Evolutionary conservation across 371 early-diverging fungal genomes (phyloP).

Genomic region (Zancudomyces culisetae): DNA sequence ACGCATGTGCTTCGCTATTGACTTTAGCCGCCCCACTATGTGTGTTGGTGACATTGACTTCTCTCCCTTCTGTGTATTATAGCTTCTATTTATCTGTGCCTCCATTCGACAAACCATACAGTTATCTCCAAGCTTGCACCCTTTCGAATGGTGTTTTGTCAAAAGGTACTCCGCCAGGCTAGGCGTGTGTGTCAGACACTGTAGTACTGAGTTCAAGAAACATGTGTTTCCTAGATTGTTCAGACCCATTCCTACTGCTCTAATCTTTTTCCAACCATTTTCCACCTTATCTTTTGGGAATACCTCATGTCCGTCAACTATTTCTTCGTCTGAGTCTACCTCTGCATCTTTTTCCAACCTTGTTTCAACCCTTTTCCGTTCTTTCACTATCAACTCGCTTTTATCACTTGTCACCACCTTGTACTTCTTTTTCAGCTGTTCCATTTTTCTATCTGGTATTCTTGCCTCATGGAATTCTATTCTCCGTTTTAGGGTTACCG

Average conservation of each 20-base stretch:
- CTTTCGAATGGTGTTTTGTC: slow-evolving; percentile 27
- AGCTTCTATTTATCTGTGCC: slow-evolving; percentile 20
- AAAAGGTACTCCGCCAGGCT: slow-evolving; percentile 60
- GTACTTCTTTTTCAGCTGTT: slow-evolving; percentile 33
- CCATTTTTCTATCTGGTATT: slow-evolving; percentile 33
- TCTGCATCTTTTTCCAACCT: slow-evolving; percentile 9
- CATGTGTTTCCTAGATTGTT: slow-evolving; percentile 89
- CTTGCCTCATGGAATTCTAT: slow-evolving; percentile 34
- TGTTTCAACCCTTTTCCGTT: neutral
- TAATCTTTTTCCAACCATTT: slow-evolving; percentile 30
- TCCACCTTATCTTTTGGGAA: slow-evolving; percentile 32
- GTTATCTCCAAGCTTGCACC: slow-evolving; percentile 18
- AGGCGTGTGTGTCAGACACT: slow-evolving; percentile 78
- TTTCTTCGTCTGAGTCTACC: slow-evolving; percentile 38
- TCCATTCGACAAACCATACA: slow-evolving; percentile 29
- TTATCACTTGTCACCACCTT: slow-evolving; percentile 20
- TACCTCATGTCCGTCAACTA: slow-evolving; percentile 36
- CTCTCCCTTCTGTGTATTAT: slow-evolving; percentile 20
- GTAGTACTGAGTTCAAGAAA: slow-evolving; percentile 81
- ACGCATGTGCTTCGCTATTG: slow-evolving; percentile 53
- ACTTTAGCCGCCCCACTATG: slow-evolving; percentile 44
- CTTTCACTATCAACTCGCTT: neutral
- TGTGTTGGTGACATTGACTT: slow-evolving; percentile 41
- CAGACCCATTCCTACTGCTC: slow-evolving; percentile 54
- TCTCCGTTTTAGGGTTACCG: slow-evolving; percentile 28